These are phyloP conservation scores for Thermothielavioides terrestris DNA, from an alignment of 495 filamentous ascomycete species.

Conservation along the genomic window DNA sequence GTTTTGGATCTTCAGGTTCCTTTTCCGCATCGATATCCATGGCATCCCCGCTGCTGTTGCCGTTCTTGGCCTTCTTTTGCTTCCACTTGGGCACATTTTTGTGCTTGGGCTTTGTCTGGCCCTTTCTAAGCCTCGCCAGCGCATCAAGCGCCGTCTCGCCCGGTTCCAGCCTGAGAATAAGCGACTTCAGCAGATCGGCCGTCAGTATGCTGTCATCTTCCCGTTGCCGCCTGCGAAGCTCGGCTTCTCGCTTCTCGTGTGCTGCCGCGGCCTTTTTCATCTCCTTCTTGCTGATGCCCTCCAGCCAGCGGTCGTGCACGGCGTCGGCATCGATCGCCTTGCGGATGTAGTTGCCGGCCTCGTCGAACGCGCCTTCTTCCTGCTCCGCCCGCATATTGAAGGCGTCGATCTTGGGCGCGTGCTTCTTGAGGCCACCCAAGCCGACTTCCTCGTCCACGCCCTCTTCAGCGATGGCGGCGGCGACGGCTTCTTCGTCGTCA, in stretches of 20 bases:
- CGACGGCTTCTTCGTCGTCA: slow-evolving; percentile 63
- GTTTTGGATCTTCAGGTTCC: slow-evolving; percentile 56
- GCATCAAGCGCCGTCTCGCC: slow-evolving; percentile 89
- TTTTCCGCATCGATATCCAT: slow-evolving; percentile 58
- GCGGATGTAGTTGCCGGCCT: slow-evolving; percentile 81
- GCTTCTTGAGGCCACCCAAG: slow-evolving; percentile 79
- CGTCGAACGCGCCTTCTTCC: slow-evolving; percentile 89
- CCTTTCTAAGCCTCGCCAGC: slow-evolving; percentile 68
- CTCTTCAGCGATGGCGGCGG: slow-evolving; percentile 53
- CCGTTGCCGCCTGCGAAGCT: slow-evolving; percentile 56
- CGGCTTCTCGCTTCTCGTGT: slow-evolving; percentile 75
- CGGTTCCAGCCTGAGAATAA: slow-evolving; percentile 66
- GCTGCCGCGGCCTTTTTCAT: slow-evolving; percentile 83
- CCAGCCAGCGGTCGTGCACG: slow-evolving; percentile 84
- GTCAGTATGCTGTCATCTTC: slow-evolving; percentile 67
- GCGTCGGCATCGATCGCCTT: slow-evolving; percentile 85
- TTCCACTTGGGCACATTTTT: slow-evolving; percentile 57
- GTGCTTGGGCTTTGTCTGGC: slow-evolving; percentile 47
- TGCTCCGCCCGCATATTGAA: slow-evolving; percentile 90
- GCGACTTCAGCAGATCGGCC: slow-evolving; percentile 57
- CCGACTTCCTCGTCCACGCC: slow-evolving; percentile 82
- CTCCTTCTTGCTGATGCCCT: slow-evolving; percentile 86
- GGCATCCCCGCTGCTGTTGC: slow-evolving; percentile 21
- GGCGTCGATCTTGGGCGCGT: slow-evolving; percentile 91
- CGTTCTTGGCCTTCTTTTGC: slow-evolving; percentile 44